Evolutionary conservation across 495 filamentous ascomycete species (phyloP), one percentile per base, ranked within the genome.

Genomic region (Lichina pygmaea): DNA sequence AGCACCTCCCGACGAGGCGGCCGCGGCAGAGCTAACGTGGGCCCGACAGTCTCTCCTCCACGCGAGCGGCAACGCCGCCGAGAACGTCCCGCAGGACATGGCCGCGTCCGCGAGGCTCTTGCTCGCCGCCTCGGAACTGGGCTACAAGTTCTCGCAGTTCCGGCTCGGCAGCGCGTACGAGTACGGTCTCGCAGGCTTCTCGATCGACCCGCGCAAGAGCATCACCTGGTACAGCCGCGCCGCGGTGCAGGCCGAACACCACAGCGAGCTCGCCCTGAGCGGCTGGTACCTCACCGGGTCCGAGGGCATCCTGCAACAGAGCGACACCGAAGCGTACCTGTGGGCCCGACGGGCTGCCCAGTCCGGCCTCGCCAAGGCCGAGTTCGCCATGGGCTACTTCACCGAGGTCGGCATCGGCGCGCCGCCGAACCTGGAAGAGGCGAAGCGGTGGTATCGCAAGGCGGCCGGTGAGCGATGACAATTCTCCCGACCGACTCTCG

Each of bases 371-470:
- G 71, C 77, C 6, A 95, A 95, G 65, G 89, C 86, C 0, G 79
- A 94, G 59, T 94, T 93, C 65, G 89, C 89, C 0, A 86, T 97
- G 82, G 89, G 89, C 2, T 94, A 94, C 57, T 95, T 89, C 52
- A 92, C 84, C 0, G 89, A 97, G 59, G 78, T 84, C 33, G 89
- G 89, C 0, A 94, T 97, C 50, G 89, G 89, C n/a, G 72, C 78
- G 44, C 66, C 74, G 31, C 71, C 78, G 5, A 85, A 84, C 56
- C 48, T 93, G 50, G 89, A 97, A 53, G 89, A 93, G 62, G 89
- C 86, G 15, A 93, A 93, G 64, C 70, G 83, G 53, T 97, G 89
- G 89, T 97, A 97, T 63, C 93, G 85, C 71, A 71, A 86, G 60
- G 84, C 89, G 63, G 89, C 89, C 61, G 79, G 89, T 94, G 62